Evolutionary conservation across 345 rosid species (phyloP).

Genomic region (Triadica sebifera): DNA sequence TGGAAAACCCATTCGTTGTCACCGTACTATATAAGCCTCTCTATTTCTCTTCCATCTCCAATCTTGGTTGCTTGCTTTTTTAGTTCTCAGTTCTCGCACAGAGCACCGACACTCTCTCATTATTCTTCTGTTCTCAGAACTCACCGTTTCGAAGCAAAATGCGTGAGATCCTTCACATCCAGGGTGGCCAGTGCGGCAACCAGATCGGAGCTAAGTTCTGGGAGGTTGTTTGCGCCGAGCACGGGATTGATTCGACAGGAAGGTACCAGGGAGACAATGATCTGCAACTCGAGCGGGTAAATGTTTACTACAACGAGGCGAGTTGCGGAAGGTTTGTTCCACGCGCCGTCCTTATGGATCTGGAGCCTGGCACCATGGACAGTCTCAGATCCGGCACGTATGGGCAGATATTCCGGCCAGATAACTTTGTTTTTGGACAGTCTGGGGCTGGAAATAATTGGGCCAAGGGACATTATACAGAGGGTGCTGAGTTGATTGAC

Average conservation of each 20-base stretch:
- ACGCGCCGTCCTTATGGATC: slow-evolving; percentile 74
- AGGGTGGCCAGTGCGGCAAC: slow-evolving; percentile 80
- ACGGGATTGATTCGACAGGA: slow-evolving; percentile 78
- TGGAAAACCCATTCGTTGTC: slow-evolving; percentile 31
- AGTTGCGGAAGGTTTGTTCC: slow-evolving; percentile 76
- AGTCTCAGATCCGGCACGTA: slow-evolving; percentile 73
- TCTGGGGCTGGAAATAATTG: slow-evolving; percentile 80
- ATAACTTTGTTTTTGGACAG: slow-evolving; percentile 73
- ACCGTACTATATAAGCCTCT: slow-evolving; percentile 21
- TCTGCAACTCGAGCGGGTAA: slow-evolving; percentile 67
- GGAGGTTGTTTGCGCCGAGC: slow-evolving; percentile 79
- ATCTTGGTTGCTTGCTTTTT: slow-evolving; percentile 2
- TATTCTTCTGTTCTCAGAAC: background rate
- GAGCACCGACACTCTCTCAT: background rate
- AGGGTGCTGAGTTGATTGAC: slow-evolving; percentile 76
- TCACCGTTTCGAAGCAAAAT: slow-evolving; percentile 35
- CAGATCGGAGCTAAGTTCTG: slow-evolving; percentile 87
- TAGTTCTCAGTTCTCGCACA: background rate
- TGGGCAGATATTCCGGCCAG: slow-evolving; percentile 74
- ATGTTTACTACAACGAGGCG: slow-evolving; percentile 78
- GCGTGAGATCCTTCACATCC: slow-evolving; percentile 81
- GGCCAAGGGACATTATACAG: slow-evolving; percentile 82
- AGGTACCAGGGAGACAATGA: slow-evolving; percentile 61
- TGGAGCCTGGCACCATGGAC: slow-evolving; percentile 84
- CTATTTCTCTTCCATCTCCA: slow-evolving; percentile 3